phyloP scores from a whole-genome alignment of 1,284 basidiomycete species.

The Athelia psychrophila region DNA sequence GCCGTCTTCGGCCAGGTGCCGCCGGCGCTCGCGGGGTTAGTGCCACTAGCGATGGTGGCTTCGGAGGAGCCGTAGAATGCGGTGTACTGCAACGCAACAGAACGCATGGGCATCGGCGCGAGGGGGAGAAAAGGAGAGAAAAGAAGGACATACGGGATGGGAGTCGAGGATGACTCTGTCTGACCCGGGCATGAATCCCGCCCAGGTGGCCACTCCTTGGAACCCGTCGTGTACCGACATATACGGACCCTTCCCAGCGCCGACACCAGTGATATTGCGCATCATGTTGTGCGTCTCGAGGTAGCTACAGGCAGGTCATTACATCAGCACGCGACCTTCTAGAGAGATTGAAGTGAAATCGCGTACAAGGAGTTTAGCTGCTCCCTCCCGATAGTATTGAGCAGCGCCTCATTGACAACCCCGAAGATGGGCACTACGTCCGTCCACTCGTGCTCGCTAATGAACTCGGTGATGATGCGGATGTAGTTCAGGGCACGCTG shows the following conservation, averaged over 20 bases:
- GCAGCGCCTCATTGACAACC: conserved; percentile 52
- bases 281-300: conserved; percentile 63
- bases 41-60: conserved; percentile 32
- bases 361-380: conserved; percentile 34
- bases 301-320: conserved; percentile 34
- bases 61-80: conserved; percentile 39
- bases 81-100: no score
- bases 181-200: conserved; percentile 59
- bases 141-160: no score
- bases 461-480: conserved; percentile 72
- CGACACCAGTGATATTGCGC: conserved; percentile 63
- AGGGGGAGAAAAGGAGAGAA: no score
- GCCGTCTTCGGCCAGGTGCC: conserved; percentile 54
- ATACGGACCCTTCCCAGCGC: conserved; percentile 41
- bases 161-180: conserved; percentile 66
- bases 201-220: conserved; percentile 44
- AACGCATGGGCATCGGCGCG: no score
- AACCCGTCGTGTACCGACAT: conserved; percentile 70
- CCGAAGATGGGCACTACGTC: conserved; percentile 72
- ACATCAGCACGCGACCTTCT: conserved; percentile 3
- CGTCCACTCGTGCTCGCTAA: conserved; percentile 67
- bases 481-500: conserved; percentile 77
- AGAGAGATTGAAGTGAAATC: conserved; percentile 4
- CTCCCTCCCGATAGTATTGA: conserved; percentile 33
- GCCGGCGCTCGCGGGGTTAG: conserved; percentile 39